Evolutionary conservation across 306 rosid genomes (phyloP), one percentile per base, ranked within the genome.

Genomic region (Ammopiptanthus mongolicus): DNA sequence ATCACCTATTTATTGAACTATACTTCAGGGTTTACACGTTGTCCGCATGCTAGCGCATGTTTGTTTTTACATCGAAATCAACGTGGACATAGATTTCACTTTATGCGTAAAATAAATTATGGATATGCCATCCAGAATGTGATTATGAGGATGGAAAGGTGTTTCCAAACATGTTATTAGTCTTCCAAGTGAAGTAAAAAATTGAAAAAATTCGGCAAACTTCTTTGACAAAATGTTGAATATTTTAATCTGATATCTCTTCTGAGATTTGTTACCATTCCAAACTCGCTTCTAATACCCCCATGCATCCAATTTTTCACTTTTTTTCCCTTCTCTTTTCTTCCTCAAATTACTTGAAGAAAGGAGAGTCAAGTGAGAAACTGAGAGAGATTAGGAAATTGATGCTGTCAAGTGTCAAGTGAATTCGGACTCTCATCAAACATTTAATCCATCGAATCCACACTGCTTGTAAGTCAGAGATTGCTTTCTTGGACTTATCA

Each of bases 401-500:
- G 44, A 29, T 25, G 61, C 50, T 52, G 61, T 5, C 44, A 65
- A 5, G 3, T 31, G 34, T 31, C 5, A 31, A 31, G 34, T 1
- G 1, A 3, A 25, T 25, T 25, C 1, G 29, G 6, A 31, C 50
- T 39, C 31, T 48, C 18, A 11, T 80, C 47, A 91, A 37, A 87
- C 93, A 52, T 80, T 88, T 78, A 88, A 73, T 48, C 93, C 89
- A 67, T 91, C 87, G 21, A 86, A 86, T 64, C 97, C 95, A 82
- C 97, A 89, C 79, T 86, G 92, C 88, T 89, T 86, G 77, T 83
- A 83, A 19, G 88, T 86, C 25, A 89, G 85, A 61, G 88, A 66
- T 71, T 87, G 92, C 83, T 91, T 91, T 81, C 85, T 86, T 83
- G 95, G 95, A 81, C 95, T 91, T 52, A 89, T 84, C 82, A 86